Conservation (phyloP, 805 yeast genomes). For the Tetrapisispora namnaoensis region DNA sequence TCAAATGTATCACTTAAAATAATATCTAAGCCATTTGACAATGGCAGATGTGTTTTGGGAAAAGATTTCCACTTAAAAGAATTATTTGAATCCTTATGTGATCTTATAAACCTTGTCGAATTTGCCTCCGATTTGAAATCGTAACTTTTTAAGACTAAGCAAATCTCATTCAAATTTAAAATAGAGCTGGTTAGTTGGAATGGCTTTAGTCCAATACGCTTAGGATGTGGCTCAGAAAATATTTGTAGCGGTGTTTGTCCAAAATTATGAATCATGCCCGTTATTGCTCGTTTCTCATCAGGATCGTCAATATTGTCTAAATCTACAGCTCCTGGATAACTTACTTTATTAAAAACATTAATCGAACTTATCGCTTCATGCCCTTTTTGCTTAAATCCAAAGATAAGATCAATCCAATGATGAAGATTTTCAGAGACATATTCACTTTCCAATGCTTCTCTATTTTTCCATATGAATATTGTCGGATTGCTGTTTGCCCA, state of each 20-base stretch:
- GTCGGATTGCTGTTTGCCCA: constrained; percentile 80
- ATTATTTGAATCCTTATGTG: background rate
- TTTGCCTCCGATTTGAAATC: background rate
- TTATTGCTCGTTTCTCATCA: constrained; percentile 61
- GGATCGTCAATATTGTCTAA: constrained; percentile 66
- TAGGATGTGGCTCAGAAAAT: constrained; percentile 59
- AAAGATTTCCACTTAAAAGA: background rate
- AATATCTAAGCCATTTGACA: too few relatives aligned
- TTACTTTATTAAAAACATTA: constrained; percentile 75
- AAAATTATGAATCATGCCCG: constrained; percentile 82
- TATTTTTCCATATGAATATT: constrained; percentile 60
- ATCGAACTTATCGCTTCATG: constrained; percentile 51
- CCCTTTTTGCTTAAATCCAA: constrained; percentile 76
- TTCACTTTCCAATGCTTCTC: constrained; percentile 77
- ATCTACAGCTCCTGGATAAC: constrained; percentile 78
- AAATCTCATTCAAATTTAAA: background rate
- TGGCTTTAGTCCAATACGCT: constrained; percentile 13
- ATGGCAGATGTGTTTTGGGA: background rate
- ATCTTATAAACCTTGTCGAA: background rate
- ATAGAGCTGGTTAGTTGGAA: background rate
- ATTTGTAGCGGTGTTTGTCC: constrained; percentile 82
- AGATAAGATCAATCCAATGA: constrained; percentile 77
- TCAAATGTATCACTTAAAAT: background rate
- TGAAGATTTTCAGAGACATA: constrained; percentile 69
- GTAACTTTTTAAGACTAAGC: background rate